Percentiles rank a stretch among this genome's conserved stretches.
Evolutionary conservation across 805 yeast species (phyloP).

Genomic region (Jamesozyma piceae): DNA sequence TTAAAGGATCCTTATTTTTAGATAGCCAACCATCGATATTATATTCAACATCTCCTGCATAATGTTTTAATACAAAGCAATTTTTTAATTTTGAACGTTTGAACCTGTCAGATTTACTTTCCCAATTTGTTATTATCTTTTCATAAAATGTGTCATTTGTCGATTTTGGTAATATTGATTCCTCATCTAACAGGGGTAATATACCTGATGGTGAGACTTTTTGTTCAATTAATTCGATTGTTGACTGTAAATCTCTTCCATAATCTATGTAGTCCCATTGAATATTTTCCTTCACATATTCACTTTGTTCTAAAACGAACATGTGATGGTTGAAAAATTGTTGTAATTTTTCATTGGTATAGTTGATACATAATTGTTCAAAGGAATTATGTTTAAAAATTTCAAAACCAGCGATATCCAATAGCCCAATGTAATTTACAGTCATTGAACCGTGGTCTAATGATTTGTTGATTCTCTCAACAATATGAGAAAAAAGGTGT

Average conservation of each 20-base stretch:
- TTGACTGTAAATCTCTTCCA: conserved; percentile 89
- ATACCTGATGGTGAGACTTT: conserved; percentile 61
- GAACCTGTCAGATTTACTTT: conserved; percentile 44
- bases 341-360: conserved; percentile 93
- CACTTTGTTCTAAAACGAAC: conserved; percentile 94
- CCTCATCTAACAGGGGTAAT: conserved; percentile 83
- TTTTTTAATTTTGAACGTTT: conserved; percentile 62
- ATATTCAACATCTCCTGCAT: conserved; percentile 95
- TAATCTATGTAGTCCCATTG: conserved; percentile 95
- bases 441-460: conserved; percentile 40
- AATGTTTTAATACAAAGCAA: conserved; percentile 81
- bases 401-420: conserved; percentile 97
- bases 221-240: conserved; percentile 84
- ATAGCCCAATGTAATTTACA: conserved; percentile 73
- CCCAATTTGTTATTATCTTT: conserved; percentile 63
- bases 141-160: conserved; percentile 75
- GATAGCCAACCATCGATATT: conserved; percentile 87
- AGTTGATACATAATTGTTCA: conserved; percentile 94
- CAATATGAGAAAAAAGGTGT: conserved; percentile 67
- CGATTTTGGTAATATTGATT: conserved; percentile 88
- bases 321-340: conserved; percentile 98
- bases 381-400: conserved; percentile 90
- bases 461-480: conserved; percentile 62
- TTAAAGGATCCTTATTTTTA: conserved; percentile 88
- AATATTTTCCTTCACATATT: conserved; percentile 83